These are phyloP conservation scores for Solioccasus polychromus DNA, from an alignment of 768 basidiomycete species.

Conservation along the genomic window DNA sequence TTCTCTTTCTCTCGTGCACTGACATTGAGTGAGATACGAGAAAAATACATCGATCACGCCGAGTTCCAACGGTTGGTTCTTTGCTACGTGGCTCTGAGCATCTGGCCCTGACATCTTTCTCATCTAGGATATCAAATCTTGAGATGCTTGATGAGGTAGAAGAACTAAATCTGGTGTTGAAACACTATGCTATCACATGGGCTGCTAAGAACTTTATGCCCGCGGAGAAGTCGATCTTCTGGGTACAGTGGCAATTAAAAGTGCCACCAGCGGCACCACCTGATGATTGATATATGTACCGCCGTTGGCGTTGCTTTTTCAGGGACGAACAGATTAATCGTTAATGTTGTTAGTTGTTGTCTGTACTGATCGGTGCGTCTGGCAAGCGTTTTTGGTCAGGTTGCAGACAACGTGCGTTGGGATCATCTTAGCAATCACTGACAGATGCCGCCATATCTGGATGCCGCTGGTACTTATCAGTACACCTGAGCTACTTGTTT, in stretches of 20 bases:
- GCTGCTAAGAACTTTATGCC: slow-evolving; percentile 9
- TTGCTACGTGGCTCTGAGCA: background rate
- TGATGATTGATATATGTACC: background rate
- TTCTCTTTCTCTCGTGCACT: slow-evolving; percentile 56
- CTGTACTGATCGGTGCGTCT: too few species aligned
- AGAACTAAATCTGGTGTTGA: slow-evolving; percentile 86
- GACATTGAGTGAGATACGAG: slow-evolving; percentile 69
- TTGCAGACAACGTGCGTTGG: too few species aligned
- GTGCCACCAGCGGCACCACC: background rate
- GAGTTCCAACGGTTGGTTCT: slow-evolving; percentile 59
- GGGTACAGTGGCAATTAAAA: slow-evolving; percentile 15
- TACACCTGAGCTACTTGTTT: too few species aligned
- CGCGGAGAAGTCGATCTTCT: background rate
- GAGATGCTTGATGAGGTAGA: slow-evolving; percentile 94
- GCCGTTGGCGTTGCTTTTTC: too few species aligned
- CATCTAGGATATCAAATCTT: slow-evolving; percentile 63
- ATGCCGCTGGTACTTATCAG: too few species aligned
- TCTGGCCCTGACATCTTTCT: background rate
- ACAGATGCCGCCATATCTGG: too few species aligned
- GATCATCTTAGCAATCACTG: too few species aligned
- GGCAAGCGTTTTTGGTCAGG: too few species aligned
- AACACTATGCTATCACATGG: slow-evolving; percentile 91
- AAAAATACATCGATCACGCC: slow-evolving; percentile 39
- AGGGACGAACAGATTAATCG: too few species aligned
- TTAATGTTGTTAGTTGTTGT: too few species aligned